Base-by-base conservation (phyloP, 2,329 filamentous ascomycete species). In the Calonectria multiphialidica region DNA sequence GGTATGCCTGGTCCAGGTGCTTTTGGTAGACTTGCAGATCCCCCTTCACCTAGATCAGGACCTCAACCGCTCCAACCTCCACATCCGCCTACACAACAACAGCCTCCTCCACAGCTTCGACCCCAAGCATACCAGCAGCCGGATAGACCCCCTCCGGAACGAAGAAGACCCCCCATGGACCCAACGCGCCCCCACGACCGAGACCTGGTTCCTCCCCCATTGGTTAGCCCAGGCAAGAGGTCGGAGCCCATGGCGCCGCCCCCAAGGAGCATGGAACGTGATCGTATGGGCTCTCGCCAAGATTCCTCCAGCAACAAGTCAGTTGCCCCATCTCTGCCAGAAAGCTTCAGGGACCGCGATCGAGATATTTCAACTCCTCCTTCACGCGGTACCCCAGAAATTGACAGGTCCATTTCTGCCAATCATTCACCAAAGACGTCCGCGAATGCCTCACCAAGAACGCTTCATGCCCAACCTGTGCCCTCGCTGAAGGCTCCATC, bases 141-240 rank as follows among this genome's bases (percentile, higher is more conserved):
- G 9, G 87, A 87, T 42, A 84, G 88, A 25, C 86, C 86, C 40
- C 87, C 90, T 1, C 92, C 92, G 0, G 91, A 93, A 76, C 87
- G 92, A 73, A 91, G 88, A 80, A 85, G 92, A 61, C 92, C 92
- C 2, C 91, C 92, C 0, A 93, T 94, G 90, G 89, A 92, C 71
- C 88, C 89, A 9, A 82, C 88, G 8, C 85, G 89, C 37, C 89
- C 89, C 9, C 85, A 87, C 62, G 87, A 91, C 74, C 87, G 86
- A 59, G 88, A 90, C 65, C 81, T 92, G 42, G 89, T 92, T 3
- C 90, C 90, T 8, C 90, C 89, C 4, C 90, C 90, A 6, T 78
- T 92, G 49, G 89, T 89, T 83, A 90, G 88, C 75, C 86, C 87
- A 30, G 82, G 81, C 9, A 81, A 82, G 67, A 87, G 87, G 55